These are phyloP conservation scores for Takakia lepidozioides DNA, from an alignment of 225 moss, liverwort and hornwort species.

Conservation along the genomic window DNA sequence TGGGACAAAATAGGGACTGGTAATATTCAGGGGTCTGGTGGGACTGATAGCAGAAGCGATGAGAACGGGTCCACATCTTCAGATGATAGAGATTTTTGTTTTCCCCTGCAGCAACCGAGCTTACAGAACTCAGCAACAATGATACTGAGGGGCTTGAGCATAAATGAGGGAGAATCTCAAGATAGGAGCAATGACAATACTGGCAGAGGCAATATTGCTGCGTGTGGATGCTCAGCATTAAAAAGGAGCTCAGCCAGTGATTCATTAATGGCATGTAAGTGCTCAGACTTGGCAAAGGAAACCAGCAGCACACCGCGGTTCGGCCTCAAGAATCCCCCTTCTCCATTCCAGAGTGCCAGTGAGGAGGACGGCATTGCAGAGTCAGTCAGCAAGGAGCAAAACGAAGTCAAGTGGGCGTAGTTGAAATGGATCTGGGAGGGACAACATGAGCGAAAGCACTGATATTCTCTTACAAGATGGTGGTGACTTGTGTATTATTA, in stretches of 20 bases:
- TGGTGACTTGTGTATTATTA: too few species aligned
- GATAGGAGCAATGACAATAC: constrained; percentile 15
- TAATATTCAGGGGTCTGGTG: constrained; percentile 15
- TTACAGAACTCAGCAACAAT: constrained; percentile 44
- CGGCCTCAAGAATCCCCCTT: too few species aligned
- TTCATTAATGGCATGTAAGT: too few species aligned
- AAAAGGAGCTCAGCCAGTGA: constrained; percentile 4
- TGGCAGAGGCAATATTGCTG: constrained; percentile 21
- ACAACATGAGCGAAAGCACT: too few species aligned
- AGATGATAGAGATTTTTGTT: constrained; percentile 49
- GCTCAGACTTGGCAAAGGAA: constrained; percentile 20
- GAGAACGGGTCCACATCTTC: constrained; percentile 45
- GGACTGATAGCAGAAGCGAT: constrained; percentile 42
- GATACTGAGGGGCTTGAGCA: constrained; percentile 19
- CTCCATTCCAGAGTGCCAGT: too few species aligned
- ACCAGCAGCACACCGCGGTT: constrained; percentile 5
- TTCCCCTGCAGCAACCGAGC: constrained; percentile 15
- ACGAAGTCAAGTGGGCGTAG: too few species aligned
- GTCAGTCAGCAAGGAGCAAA: too few species aligned
- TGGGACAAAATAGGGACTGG: constrained; percentile 42
- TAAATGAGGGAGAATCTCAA: constrained; percentile 20
- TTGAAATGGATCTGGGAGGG: too few species aligned
- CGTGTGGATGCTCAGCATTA: constrained; percentile 16
- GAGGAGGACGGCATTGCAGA: too few species aligned
- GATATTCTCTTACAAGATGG: too few species aligned